Evolutionary conservation across 1,284 basidiomycete species (phyloP).

Genomic region (Boletellus deceptivus): DNA sequence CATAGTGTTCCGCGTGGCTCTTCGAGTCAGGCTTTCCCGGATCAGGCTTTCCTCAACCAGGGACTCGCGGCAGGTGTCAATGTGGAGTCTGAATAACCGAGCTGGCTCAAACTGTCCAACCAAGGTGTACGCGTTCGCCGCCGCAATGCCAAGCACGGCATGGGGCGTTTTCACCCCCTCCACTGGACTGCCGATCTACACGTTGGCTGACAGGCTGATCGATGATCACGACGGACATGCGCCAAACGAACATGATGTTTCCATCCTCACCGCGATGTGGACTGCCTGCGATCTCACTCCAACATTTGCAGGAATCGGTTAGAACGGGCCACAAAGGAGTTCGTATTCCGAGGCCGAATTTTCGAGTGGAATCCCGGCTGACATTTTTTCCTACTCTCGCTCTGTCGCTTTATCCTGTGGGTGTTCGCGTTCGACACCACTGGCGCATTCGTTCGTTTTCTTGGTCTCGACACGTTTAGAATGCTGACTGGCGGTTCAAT

Average conservation of each 20-base stretch:
- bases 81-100: too few relatives aligned
- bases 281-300: conserved; percentile 28
- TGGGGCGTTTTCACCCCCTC: conserved; percentile 24
- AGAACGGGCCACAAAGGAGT: conserved; percentile 17
- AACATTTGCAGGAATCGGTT: conserved; percentile 31
- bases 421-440: conserved; percentile 9
- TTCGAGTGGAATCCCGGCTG: conserved; percentile 18
- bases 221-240: background rate
- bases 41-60: conserved; percentile 24
- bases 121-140: conserved; percentile 26
- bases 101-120: background rate
- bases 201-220: background rate
- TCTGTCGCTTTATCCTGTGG: conserved; percentile 11
- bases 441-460: background rate
- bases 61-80: conserved; percentile 19
- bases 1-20: conserved; percentile 14
- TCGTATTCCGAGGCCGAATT: conserved; percentile 10
- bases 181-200: conserved; percentile 11
- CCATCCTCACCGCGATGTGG: conserved; percentile 21
- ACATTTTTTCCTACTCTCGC: conserved; percentile 17
- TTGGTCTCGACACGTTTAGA: conserved; percentile 27
- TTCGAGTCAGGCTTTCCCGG: conserved; percentile 23
- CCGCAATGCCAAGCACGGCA: conserved; percentile 26
- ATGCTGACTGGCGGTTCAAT: conserved; percentile 42
- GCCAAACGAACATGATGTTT: background rate